phyloP scores from a whole-genome alignment of 305 asterid species.

The Solanum hybrid region DNA sequence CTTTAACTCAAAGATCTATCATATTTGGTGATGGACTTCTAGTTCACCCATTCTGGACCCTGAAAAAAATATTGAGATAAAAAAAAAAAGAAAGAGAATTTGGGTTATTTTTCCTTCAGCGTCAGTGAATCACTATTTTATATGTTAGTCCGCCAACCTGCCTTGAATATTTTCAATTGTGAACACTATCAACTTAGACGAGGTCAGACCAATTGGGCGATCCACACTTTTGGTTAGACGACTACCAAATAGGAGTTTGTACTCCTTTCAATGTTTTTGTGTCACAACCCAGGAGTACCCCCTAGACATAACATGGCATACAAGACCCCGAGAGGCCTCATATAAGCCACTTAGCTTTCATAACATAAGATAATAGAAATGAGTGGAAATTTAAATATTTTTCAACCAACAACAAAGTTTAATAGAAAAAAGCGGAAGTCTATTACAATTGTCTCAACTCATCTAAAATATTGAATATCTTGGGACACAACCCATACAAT shows the following conservation, averaged over 20 bases:
- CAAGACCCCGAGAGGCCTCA: background rate
- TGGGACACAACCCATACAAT: background rate
- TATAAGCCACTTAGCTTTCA: background rate
- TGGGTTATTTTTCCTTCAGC: too few relatives aligned
- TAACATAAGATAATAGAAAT: background rate
- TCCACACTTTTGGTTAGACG: background rate
- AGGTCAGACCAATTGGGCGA: background rate
- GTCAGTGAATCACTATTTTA: too few relatives aligned
- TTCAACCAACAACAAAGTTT: background rate
- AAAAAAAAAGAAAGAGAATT: too few relatives aligned
- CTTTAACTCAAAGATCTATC: too few relatives aligned
- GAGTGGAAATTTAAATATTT: background rate
- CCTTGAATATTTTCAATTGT: background rate
- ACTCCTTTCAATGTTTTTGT: background rate
- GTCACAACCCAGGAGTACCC: background rate
- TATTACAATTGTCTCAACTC: background rate
- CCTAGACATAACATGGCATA: background rate
- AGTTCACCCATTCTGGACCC: too few relatives aligned
- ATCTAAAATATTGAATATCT: background rate
- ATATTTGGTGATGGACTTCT: too few relatives aligned
- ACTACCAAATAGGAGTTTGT: background rate
- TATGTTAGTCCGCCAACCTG: too few relatives aligned
- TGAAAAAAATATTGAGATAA: too few relatives aligned
- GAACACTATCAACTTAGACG: background rate
- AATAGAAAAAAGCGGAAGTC: background rate